phyloP scores from a whole-genome alignment of 2,329 filamentous ascomycete genomes.

The Venturia aucupariae region DNA sequence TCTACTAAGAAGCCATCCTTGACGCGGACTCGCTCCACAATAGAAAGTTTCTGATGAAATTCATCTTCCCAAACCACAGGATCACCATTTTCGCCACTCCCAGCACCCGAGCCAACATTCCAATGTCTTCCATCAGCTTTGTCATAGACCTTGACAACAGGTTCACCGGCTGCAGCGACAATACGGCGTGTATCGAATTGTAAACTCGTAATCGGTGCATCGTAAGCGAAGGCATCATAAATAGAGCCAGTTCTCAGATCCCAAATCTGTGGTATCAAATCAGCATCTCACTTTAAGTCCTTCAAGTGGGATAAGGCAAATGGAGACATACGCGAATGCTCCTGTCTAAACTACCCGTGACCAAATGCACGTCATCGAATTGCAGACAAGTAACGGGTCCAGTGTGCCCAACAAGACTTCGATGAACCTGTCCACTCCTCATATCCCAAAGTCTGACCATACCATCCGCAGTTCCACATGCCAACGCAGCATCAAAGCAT shows the following conservation, averaged over 20 bases:
- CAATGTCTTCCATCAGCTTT: slow-evolving; percentile 93
- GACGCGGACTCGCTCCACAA: slow-evolving; percentile 76
- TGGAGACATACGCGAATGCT: slow-evolving; percentile 67
- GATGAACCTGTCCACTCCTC: slow-evolving; percentile 90
- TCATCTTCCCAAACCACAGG: slow-evolving; percentile 56
- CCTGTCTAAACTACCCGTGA: slow-evolving; percentile 85
- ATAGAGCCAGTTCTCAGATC: slow-evolving; percentile 94
- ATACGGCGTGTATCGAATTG: slow-evolving; percentile 92
- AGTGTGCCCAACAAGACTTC: slow-evolving; percentile 90
- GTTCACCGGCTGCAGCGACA: slow-evolving; percentile 79
- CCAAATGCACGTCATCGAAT: slow-evolving; percentile 90
- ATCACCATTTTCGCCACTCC: background rate
- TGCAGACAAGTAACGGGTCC: slow-evolving; percentile 89
- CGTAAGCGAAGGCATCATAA: slow-evolving; percentile 91
- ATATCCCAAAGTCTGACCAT: slow-evolving; percentile 98
- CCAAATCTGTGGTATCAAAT: slow-evolving; percentile 66
- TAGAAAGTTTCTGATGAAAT: slow-evolving; percentile 42
- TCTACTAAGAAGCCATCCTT: slow-evolving; percentile 92
- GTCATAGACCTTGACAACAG: slow-evolving; percentile 96
- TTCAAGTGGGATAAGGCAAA: background rate
- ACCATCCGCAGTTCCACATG: slow-evolving; percentile 92
- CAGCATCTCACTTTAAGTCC: background rate
- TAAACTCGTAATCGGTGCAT: slow-evolving; percentile 86
- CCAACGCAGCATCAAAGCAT: slow-evolving; percentile 90
- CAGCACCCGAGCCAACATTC: slow-evolving; percentile 75